Evolutionary conservation across 2,329 filamentous ascomycete species (phyloP).

Genomic region (Cladosporium sp.): DNA sequence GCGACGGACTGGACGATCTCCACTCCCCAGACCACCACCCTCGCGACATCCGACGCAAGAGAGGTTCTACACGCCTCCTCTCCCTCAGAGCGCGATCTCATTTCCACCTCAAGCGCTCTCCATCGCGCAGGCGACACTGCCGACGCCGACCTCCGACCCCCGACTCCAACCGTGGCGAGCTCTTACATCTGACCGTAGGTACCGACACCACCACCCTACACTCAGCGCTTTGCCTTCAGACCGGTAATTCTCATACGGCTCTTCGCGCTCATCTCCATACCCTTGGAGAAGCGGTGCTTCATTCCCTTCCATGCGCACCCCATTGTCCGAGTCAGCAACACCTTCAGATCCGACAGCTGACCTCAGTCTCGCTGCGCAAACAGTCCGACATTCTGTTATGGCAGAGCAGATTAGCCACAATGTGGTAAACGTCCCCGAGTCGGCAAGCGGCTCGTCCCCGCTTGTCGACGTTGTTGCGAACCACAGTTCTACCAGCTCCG

Average conservation of each 20-base stretch:
- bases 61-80: neutral
- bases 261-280: too few relatives aligned
- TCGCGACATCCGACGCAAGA: constrained; percentile 5
- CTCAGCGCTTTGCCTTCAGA: neutral
- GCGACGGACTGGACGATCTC: neutral
- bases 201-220: neutral
- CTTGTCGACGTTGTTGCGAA: constrained; percentile 60
- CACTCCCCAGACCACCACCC: neutral
- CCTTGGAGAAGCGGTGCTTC: too few relatives aligned
- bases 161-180: constrained; percentile 11
- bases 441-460: constrained; percentile 54
- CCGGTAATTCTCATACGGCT: neutral
- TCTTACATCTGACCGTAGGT: constrained; percentile 10
- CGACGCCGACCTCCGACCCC: constrained; percentile 9
- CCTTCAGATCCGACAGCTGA: constrained; percentile 7
- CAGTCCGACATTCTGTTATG: constrained; percentile 52
- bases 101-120: constrained; percentile 1
- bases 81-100: constrained; percentile 1
- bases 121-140: constrained; percentile 1
- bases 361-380: constrained; percentile 9
- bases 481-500: constrained; percentile 48
- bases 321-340: constrained; percentile 9
- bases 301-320: constrained; percentile 1
- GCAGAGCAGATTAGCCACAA: constrained; percentile 64
- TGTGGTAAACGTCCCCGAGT: constrained; percentile 67